Conservation (phyloP, 2,329 filamentous ascomycete genomes). For the Chaetomium sp. region DNA sequence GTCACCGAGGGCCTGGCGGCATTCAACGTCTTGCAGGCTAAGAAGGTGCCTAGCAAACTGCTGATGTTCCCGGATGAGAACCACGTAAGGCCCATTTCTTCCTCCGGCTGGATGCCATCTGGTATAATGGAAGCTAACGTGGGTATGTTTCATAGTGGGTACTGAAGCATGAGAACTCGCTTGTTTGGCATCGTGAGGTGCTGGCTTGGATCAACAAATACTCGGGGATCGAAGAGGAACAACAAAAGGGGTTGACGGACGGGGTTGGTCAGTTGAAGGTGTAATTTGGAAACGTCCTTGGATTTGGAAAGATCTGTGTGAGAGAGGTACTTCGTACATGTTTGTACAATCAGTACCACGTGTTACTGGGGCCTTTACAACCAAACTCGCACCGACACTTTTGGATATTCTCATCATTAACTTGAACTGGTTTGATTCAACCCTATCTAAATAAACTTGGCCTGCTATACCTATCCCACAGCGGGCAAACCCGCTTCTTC, state of each 20-base stretch:
- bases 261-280: conserved; percentile 9
- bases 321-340: no score
- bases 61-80: conserved; percentile 74
- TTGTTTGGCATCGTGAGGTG: conserved; percentile 86
- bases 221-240: conserved; percentile 35
- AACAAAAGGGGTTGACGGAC: conserved; percentile 2
- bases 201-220: conserved; percentile 69
- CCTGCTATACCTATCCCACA: no score
- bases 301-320: not conserved
- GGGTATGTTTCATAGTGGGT: conserved; percentile 59
- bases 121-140: conserved; percentile 27
- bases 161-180: conserved; percentile 80
- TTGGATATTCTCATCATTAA: no score
- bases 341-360: no score
- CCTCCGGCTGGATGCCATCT: conserved; percentile 57
- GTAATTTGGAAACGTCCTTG: not conserved
- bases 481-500: no score
- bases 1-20: conserved; percentile 78
- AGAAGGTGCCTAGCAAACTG: conserved; percentile 68
- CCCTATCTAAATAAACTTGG: no score
- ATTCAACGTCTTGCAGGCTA: conserved; percentile 78
- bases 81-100: conserved; percentile 36
- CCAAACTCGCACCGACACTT: no score
- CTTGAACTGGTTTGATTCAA: no score
- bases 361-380: no score